Evolutionary conservation across 352 stramenopile species (phyloP).

Genomic region (Elongisporangium undulatum): DNA sequence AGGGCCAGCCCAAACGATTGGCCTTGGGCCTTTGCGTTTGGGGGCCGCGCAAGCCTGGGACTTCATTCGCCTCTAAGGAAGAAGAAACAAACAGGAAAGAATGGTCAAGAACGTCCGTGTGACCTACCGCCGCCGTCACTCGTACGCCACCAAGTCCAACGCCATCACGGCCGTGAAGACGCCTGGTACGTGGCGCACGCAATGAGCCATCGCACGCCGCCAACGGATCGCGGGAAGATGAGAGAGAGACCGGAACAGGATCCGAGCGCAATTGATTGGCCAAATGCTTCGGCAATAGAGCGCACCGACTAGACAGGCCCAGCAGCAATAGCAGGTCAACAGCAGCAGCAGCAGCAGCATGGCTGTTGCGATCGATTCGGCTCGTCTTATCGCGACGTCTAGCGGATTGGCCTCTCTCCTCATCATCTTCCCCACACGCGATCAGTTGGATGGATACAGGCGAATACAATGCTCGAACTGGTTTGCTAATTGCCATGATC

Average conservation of each 20-base stretch:
- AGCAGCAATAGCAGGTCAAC: not conserved
- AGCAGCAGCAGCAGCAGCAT: not conserved
- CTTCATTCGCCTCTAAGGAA: constrained; percentile 63
- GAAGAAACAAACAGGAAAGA: constrained; percentile 61
- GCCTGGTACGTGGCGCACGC: constrained; percentile 72
- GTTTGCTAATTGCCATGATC: not conserved
- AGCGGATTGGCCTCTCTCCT: not conserved
- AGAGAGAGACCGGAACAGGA: not conserved
- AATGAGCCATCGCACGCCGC: not conserved
- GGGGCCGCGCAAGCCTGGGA: constrained; percentile 6
- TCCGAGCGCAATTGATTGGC: not conserved
- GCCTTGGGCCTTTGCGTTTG: constrained; percentile 23
- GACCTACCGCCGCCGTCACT: constrained; percentile 94
- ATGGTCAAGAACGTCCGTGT: constrained; percentile 95
- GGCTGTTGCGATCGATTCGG: not conserved
- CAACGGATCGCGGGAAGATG: not conserved
- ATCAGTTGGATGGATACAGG: constrained; percentile 1
- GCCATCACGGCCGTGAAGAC: constrained; percentile 94
- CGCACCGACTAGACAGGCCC: not conserved
- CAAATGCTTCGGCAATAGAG: not conserved
- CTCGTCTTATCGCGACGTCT: too few relatives aligned
- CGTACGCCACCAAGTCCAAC: constrained; percentile 96
- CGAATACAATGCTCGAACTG: not conserved
- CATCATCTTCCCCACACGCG: not conserved
- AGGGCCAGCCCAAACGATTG: constrained; percentile 33